Evolutionary conservation across 2,329 filamentous ascomycete genomes (phyloP).

Genomic region (Huntiella moniliformis): DNA sequence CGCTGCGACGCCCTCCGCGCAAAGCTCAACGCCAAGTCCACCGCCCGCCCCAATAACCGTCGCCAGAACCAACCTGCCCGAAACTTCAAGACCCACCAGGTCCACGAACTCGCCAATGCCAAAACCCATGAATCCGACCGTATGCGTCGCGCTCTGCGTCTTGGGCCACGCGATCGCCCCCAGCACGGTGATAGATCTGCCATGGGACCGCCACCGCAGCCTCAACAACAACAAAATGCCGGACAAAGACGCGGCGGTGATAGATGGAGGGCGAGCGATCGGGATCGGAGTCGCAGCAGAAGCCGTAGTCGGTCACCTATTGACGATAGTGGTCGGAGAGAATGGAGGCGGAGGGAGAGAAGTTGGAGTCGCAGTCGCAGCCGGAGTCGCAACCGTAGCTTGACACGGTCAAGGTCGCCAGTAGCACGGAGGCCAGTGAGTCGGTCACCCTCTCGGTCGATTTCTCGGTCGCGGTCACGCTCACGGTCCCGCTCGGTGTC

Average conservation of each 20-base stretch:
- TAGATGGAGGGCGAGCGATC: slow-evolving; percentile 1
- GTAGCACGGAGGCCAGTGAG: not conserved
- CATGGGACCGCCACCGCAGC: not conserved
- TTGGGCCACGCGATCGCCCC: slow-evolving; percentile 1
- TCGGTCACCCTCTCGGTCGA: not conserved
- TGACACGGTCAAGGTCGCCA: not conserved
- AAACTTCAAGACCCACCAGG: slow-evolving; percentile 74
- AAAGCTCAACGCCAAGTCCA: slow-evolving; percentile 23
- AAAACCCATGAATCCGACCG: slow-evolving; percentile 93
- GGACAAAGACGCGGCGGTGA: not conserved
- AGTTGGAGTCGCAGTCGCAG: not conserved
- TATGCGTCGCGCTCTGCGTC: slow-evolving; percentile 57
- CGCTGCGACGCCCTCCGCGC: slow-evolving; percentile 25
- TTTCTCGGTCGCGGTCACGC: slow-evolving; percentile 7
- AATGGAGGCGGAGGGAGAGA: not conserved
- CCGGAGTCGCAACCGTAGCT: not conserved
- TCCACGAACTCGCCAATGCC: slow-evolving; percentile 87
- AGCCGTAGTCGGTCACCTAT: not conserved
- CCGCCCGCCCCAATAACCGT: slow-evolving; percentile 13
- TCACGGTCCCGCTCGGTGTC: slow-evolving; percentile 2
- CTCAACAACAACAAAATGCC: not conserved
- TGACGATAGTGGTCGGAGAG: not conserved
- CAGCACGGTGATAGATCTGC: not conserved
- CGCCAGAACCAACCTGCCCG: slow-evolving; percentile 19
- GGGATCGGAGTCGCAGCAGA: slow-evolving; percentile 4